Evolutionary conservation across 176 grass and related monocot species (phyloP).

Genomic region (Rhipidocladum racemiflorum): DNA sequence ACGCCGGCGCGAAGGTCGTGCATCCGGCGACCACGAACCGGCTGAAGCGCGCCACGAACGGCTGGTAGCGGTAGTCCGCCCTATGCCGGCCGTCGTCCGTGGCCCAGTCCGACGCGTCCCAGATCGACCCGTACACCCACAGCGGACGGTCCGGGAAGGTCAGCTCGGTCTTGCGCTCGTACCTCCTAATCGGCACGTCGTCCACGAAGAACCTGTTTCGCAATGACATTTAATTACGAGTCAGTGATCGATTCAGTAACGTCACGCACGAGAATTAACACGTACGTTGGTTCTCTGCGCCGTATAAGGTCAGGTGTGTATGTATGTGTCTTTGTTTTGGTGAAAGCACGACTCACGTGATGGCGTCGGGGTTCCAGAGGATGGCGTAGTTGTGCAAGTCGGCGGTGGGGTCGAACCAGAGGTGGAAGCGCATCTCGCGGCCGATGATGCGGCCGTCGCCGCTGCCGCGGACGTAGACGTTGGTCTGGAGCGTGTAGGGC

Average conservation of each 20-base stretch:
- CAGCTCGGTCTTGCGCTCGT: slow-evolving; percentile 53
- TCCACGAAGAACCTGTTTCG: slow-evolving; percentile 64
- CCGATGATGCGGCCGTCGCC: slow-evolving; percentile 75
- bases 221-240: not conserved
- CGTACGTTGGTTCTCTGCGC: not conserved
- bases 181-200: slow-evolving; percentile 63
- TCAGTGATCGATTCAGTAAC: accelerated
- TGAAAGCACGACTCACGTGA: slow-evolving; percentile 24
- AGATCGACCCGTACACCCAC: slow-evolving; percentile 88
- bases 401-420: slow-evolving; percentile 76
- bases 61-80: slow-evolving; percentile 76
- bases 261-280: accelerated
- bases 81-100: slow-evolving; percentile 65
- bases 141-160: slow-evolving; percentile 62
- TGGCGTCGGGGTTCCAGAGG: slow-evolving; percentile 73
- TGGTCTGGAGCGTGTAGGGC: slow-evolving; percentile 78
- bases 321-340: too few species aligned
- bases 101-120: slow-evolving; percentile 83
- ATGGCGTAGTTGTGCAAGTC: slow-evolving; percentile 75
- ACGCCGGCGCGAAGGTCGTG: not conserved
- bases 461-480: slow-evolving; percentile 65
- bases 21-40: slow-evolving; percentile 50
- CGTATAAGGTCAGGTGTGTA: not conserved
- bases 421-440: slow-evolving; percentile 63
- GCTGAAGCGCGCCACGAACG: slow-evolving; percentile 47